These are phyloP conservation scores for Fomitopsis pinicola DNA, from an alignment of 1,284 basidiomycete genomes.

Conservation along the genomic window DNA sequence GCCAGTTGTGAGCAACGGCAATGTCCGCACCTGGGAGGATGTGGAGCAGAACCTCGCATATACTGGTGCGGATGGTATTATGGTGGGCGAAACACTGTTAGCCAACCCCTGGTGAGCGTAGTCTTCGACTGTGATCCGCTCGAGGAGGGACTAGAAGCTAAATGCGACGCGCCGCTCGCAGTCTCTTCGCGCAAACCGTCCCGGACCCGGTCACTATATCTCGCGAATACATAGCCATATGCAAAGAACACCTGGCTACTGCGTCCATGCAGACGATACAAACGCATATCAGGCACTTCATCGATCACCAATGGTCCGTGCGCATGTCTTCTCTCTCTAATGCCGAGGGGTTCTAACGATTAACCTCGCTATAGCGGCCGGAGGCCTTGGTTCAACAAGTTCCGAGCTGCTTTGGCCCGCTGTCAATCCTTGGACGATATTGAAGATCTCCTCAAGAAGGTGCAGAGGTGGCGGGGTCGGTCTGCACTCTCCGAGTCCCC, in stretches of 20 bases:
- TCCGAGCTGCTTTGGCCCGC: slow-evolving; percentile 39
- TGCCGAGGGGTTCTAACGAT: background rate
- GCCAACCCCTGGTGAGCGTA: slow-evolving; percentile 58
- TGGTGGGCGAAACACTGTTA: slow-evolving; percentile 73
- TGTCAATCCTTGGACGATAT: slow-evolving; percentile 44
- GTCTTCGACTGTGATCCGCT: background rate
- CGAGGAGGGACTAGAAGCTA: slow-evolving; percentile 13
- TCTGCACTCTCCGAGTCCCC: slow-evolving; percentile 4
- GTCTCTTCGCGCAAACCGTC: slow-evolving; percentile 46
- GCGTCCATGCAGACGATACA: slow-evolving; percentile 44
- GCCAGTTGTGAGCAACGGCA: slow-evolving; percentile 73
- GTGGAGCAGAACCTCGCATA: slow-evolving; percentile 45
- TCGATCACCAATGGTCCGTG: slow-evolving; percentile 60
- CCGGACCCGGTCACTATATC: slow-evolving; percentile 61
- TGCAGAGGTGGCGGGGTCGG: slow-evolving; percentile 50
- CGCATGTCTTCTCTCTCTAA: background rate
- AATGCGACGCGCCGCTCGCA: slow-evolving; percentile 15
- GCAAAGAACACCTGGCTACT: slow-evolving; percentile 42
- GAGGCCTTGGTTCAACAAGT: slow-evolving; percentile 52
- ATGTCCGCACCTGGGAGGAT: slow-evolving; percentile 59
- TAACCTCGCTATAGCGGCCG: slow-evolving; percentile 33
- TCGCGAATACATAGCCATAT: slow-evolving; percentile 59
- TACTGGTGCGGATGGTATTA: slow-evolving; percentile 70
- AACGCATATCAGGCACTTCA: slow-evolving; percentile 57
- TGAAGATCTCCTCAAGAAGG: slow-evolving; percentile 40